These are phyloP conservation scores for Ustilago sp. DNA, from an alignment of 1,284 basidiomycete genomes.

Conservation along the genomic window DNA sequence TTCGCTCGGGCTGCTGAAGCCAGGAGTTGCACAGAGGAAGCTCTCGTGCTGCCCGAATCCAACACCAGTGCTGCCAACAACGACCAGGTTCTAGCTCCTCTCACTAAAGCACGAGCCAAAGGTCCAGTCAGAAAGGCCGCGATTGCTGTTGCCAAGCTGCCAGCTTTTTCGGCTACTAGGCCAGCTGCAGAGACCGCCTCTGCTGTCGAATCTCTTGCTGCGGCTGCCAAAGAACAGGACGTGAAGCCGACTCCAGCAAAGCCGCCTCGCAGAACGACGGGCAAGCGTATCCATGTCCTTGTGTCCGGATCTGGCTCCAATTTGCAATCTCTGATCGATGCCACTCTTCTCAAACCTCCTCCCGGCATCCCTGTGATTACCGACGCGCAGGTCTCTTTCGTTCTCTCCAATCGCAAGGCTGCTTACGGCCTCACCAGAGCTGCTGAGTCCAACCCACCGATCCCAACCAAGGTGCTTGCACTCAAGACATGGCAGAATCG, in stretches of 20 bases:
- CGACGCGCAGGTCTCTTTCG: slow-evolving; percentile 79
- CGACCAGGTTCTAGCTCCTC: slow-evolving; percentile 30
- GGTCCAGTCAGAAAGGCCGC: slow-evolving; percentile 27
- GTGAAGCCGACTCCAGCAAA: slow-evolving; percentile 13
- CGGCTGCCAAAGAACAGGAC: slow-evolving; percentile 5
- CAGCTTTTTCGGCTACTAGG: neutral
- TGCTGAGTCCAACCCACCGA: slow-evolving; percentile 76
- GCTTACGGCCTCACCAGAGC: slow-evolving; percentile 91
- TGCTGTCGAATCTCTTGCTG: slow-evolving; percentile 4
- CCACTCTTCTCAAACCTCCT: slow-evolving; percentile 76
- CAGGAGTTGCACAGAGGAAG: slow-evolving; percentile 22
- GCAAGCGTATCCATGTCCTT: slow-evolving; percentile 66
- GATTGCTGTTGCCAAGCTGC: slow-evolving; percentile 16
- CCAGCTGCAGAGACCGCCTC: slow-evolving; percentile 1
- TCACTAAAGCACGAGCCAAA: slow-evolving; percentile 36
- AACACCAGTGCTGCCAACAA: slow-evolving; percentile 4
- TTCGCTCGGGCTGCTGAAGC: slow-evolving; percentile 36
- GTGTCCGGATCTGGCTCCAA: slow-evolving; percentile 77
- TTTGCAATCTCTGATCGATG: slow-evolving; percentile 94
- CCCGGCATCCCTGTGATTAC: slow-evolving; percentile 48
- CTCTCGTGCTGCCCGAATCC: slow-evolving; percentile 10
- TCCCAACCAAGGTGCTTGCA: slow-evolving; percentile 85
- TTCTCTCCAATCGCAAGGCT: slow-evolving; percentile 91
- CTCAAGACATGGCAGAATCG: slow-evolving; percentile 85
- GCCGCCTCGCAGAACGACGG: slow-evolving; percentile 47